phyloP scores from a whole-genome alignment of 129 eudicot species.

The Solidago caesia region DNA sequence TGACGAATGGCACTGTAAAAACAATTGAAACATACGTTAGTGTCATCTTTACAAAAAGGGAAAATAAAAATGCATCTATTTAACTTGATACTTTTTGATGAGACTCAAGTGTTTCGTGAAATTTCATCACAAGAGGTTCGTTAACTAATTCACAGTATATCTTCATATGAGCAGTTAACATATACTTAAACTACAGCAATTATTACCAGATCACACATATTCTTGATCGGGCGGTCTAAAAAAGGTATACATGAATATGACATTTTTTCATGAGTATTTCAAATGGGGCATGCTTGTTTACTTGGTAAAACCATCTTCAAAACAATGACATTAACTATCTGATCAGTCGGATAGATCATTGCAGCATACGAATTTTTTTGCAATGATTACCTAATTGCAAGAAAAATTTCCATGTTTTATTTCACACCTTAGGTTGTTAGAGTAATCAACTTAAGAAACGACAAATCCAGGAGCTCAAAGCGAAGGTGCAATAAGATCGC shows the following conservation, averaged over 20 bases:
- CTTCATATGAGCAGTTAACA: neutral
- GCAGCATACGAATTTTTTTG: slow-evolving; percentile 1
- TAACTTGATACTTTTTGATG: neutral
- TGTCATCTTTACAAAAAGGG: neutral
- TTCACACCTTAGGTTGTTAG: neutral
- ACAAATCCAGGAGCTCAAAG: too few species aligned
- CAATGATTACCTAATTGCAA: neutral
- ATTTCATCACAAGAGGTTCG: neutral
- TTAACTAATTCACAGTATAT: neutral
- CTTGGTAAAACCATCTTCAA: neutral
- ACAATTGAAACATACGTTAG: slow-evolving; percentile 22
- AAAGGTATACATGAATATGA: neutral
- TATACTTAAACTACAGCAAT: too few species aligned
- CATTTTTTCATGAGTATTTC: neutral
- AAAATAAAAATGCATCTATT: neutral
- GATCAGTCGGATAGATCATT: neutral
- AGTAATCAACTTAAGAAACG: too few species aligned
- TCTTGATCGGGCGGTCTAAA: neutral
- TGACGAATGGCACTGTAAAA: slow-evolving; percentile 65
- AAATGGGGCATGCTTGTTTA: neutral
- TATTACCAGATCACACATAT: too few species aligned
- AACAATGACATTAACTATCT: slow-evolving; percentile 2
- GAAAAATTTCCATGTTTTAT: neutral
- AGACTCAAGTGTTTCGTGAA: slow-evolving; percentile 8
- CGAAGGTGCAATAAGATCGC: too few species aligned